A percentile compares a stretch with the other conserved stretches of the same genome.
These are phyloP conservation scores for Antrodiella citrinella DNA, from an alignment of 768 basidiomycete species.

Conservation along the genomic window DNA sequence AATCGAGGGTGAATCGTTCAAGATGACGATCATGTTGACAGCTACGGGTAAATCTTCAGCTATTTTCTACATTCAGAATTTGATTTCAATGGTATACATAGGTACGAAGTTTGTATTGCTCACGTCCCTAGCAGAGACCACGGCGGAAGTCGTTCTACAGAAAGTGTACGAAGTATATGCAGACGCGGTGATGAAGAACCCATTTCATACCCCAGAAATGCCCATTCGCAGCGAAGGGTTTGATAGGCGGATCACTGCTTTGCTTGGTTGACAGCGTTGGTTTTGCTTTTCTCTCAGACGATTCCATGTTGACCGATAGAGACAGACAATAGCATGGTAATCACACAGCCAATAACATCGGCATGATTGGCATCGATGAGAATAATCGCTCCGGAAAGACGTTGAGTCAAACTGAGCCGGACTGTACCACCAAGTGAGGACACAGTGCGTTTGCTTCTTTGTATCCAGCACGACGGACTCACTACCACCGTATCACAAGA, in stretches of 20 bases:
- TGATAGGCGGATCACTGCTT: conserved; percentile 56
- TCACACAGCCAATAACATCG: no score
- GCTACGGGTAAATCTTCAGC: conserved; percentile 57
- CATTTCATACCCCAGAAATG: conserved; percentile 99
- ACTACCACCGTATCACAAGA: no score
- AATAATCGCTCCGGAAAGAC: no score
- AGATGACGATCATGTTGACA: conserved; percentile 85
- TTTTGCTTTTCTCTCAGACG: no score
- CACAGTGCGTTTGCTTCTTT: no score
- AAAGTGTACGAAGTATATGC: conserved; percentile 91
- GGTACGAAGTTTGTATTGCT: conserved; percentile 95
- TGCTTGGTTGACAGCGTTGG: conserved; percentile 27
- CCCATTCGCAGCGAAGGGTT: conserved; percentile 90
- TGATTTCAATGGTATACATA: conserved; percentile 21
- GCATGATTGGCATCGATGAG: no score
- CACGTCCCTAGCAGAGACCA: conserved; percentile 69
- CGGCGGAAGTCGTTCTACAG: conserved; percentile 63
- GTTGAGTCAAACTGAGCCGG: no score
- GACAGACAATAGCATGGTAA: no score
- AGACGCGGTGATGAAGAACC: conserved; percentile 97
- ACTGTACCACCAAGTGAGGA: no score
- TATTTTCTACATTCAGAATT: not conserved
- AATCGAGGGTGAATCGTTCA: conserved; percentile 95
- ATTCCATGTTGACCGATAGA: no score
- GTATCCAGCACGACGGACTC: no score